Percentiles rank a stretch among this genome's conserved stretches.
Evolutionary conservation across 2,329 filamentous ascomycete genomes (phyloP).

Genomic region (Fusarium abutilonis): DNA sequence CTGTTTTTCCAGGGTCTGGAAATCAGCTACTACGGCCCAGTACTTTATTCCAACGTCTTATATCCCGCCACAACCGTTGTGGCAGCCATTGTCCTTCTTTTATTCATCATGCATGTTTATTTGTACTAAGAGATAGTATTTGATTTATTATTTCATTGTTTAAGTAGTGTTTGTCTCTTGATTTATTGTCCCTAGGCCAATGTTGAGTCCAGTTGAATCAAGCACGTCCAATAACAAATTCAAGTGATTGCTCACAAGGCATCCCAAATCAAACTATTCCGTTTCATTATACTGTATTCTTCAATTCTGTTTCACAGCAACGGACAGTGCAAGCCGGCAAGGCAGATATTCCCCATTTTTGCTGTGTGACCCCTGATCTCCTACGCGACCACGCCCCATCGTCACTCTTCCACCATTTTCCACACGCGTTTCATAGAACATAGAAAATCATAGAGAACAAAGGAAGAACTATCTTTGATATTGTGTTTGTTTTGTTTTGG

Average conservation of each 20-base stretch:
- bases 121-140: no score
- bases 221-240: no score
- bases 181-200: no score
- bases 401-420: conserved; percentile 18
- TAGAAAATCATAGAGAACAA: neutral
- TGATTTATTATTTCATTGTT: neutral
- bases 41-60: conserved; percentile 13
- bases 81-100: no score
- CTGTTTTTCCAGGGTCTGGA: neutral
- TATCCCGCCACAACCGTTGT: neutral
- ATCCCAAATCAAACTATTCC: neutral
- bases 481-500: accelerated
- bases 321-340: neutral
- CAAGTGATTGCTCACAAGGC: no score
- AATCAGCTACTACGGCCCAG: neutral
- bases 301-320: neutral
- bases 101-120: no score
- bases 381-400: neutral
- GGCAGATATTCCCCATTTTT: neutral
- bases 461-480: accelerated
- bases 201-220: neutral
- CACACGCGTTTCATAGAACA: neutral
- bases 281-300: neutral
- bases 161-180: no score
- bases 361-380: neutral